Evolutionary conservation across 2,329 filamentous ascomycete genomes (phyloP).

Genomic region (Aspergillus texensis): DNA sequence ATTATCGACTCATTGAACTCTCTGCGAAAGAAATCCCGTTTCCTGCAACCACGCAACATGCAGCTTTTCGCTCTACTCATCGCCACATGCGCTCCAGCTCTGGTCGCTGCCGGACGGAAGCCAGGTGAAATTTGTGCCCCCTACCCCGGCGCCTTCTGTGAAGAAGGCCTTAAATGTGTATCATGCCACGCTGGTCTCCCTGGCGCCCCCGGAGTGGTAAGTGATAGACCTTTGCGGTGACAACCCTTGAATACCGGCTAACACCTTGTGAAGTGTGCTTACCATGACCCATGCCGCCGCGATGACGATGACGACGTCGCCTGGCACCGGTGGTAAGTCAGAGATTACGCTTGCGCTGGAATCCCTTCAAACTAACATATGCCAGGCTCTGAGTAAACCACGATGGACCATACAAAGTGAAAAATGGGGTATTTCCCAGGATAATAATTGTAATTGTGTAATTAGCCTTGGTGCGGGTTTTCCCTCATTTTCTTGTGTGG

Average conservation of each 20-base stretch:
- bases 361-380: too few species aligned
- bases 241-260: neutral
- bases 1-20: neutral
- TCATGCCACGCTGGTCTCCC: neutral
- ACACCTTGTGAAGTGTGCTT: neutral
- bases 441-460: neutral
- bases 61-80: neutral
- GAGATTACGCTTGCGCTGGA: neutral
- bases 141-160: neutral
- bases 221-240: neutral
- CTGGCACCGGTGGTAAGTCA: neutral
- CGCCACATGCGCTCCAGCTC: neutral
- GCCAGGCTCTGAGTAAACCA: too few species aligned
- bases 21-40: neutral
- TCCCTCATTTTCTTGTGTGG: neutral
- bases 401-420: neutral
- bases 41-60: neutral
- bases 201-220: neutral
- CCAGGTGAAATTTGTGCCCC: neutral
- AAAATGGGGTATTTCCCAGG: neutral
- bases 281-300: neutral
- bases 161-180: neutral
- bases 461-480: constrained; percentile 1
- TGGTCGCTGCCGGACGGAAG: neutral
- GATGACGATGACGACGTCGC: neutral